Base-by-base conservation (phyloP, 2,329 filamentous ascomycete species). In the Fusarium sp. region DNA sequence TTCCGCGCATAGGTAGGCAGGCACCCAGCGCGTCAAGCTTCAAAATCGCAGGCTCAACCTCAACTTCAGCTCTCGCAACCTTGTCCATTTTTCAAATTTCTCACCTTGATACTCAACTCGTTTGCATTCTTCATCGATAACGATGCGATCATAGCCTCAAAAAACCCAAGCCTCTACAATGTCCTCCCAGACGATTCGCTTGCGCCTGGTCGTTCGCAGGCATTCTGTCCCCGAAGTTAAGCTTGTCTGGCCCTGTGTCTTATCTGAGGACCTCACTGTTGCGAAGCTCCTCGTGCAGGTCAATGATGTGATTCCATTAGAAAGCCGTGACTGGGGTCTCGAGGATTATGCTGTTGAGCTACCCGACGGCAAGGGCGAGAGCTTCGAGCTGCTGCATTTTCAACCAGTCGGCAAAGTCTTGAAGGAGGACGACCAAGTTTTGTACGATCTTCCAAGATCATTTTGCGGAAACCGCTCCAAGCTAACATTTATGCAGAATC, bases 291-390 rank as follows among this genome's bases (percentile, higher is more conserved):
- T 97, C 33, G 86, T 90, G 62, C 84, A 92, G 58, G 81, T 97
- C 65, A 93, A 96, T 75, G 85, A 91, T 38, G 82, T 90, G 14
- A 79, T 97, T 2, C 93, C 93, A 0, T 84, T 98, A 0, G 93
- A 97, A 77, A 87, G 88, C 53, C 82, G 82, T 36, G 82, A 92
- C 57, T 97, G 92, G 92, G 92, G 92, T 0, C 77, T 97, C 4
- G 93, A 97, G 70, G 92, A 97, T 72, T 98, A 98, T 74, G 85
- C 85, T 9, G 91, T 97, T 27, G 91, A 96, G 75, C 82, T 97
- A 4, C 75, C 75, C 17, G 80, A 83, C 51, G 68, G 71, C 25
- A 76, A 78, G 33, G 83, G 82, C n/a, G 79, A 76, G 15, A 87
- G 84, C 41, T 97, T 91, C 65, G 94, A 98, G 76, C 95, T 92